phyloP scores from a whole-genome alignment of 2,329 filamentous ascomycete genomes.

The Pezicula radicicola region DNA sequence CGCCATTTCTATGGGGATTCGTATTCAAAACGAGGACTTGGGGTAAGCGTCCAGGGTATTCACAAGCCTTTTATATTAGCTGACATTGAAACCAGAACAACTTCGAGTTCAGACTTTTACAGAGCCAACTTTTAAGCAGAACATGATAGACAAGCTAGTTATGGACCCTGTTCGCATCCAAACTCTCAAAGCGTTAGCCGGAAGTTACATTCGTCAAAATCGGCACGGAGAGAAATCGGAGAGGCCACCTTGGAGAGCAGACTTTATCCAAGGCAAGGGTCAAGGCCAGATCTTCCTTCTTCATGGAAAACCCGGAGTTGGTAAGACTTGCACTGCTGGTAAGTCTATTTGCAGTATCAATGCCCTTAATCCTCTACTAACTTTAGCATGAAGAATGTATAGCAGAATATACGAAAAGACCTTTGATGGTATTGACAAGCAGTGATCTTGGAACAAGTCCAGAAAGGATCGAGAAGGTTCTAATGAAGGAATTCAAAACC shows the following conservation, averaged over 20 bases:
- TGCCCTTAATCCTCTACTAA: not conserved
- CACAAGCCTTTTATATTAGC: not conserved
- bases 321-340: conserved; percentile 27
- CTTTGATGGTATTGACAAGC: conserved; percentile 27
- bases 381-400: conserved; percentile 27
- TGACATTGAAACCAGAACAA: conserved; percentile 9
- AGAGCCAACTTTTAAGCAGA: conserved; percentile 13
- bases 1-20: not conserved
- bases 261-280: conserved; percentile 6
- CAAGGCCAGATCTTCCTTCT: conserved; percentile 6
- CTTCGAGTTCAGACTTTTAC: conserved; percentile 22
- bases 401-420: conserved; percentile 25
- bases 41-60: not conserved
- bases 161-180: conserved; percentile 24
- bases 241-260: conserved; percentile 1
- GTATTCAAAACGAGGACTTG: conserved; percentile 9
- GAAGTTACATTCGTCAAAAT: conserved; percentile 5
- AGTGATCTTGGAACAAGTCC: conserved; percentile 24
- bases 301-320: conserved; percentile 8
- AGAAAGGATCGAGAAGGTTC: not conserved
- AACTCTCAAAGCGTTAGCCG: conserved; percentile 21
- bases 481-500: conserved; percentile 12
- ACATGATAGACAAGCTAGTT: conserved; percentile 11
- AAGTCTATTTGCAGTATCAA: not conserved
- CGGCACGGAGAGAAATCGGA: conserved; percentile 9